A percentile compares a stretch with the other conserved stretches of the same genome.
These are phyloP conservation scores for Solanum aculeatissimum DNA, from an alignment of 305 asterid genomes.

Conservation along the genomic window DNA sequence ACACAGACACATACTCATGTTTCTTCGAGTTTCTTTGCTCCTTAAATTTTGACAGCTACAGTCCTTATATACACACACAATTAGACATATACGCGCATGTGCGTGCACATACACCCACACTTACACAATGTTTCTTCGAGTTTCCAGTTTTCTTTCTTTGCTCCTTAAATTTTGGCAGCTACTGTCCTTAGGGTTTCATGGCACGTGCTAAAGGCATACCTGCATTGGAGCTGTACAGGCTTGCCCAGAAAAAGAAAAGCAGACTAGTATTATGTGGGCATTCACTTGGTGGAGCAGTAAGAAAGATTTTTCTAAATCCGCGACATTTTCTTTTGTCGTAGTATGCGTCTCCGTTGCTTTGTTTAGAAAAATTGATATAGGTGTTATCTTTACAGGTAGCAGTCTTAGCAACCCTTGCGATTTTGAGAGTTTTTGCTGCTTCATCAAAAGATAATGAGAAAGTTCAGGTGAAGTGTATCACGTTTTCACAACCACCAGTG, in stretches of 20 bases:
- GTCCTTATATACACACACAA: neutral
- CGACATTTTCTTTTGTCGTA: neutral
- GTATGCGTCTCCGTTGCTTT: neutral
- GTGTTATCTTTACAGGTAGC: slow-evolving; percentile 57
- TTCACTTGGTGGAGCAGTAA: slow-evolving; percentile 99
- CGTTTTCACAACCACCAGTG: slow-evolving; percentile 99
- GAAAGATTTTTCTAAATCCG: slow-evolving; percentile 2
- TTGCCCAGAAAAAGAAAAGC: slow-evolving; percentile 87
- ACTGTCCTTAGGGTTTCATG: slow-evolving; percentile 76
- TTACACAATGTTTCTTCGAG: neutral
- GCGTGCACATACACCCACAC: neutral
- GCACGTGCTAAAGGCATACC: slow-evolving; percentile 99
- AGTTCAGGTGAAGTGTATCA: slow-evolving; percentile 87
- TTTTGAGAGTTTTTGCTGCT: slow-evolving; percentile 73
- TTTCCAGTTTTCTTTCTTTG: slow-evolving; percentile 2
- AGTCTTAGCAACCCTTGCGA: slow-evolving; percentile 89
- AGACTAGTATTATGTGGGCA: slow-evolving; percentile 97
- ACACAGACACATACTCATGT: neutral
- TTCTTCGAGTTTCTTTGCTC: too few species aligned
- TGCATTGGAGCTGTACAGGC: slow-evolving; percentile 86
- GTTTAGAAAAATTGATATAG: neutral
- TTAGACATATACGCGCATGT: too few species aligned
- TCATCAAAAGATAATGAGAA: slow-evolving; percentile 77
- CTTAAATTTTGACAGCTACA: too few species aligned
- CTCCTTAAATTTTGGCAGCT: slow-evolving; percentile 1